Evolutionary conservation across 345 rosid species (phyloP), one percentile per base, ranked within the genome.

Genomic region (Pseudoturritis turrita): DNA sequence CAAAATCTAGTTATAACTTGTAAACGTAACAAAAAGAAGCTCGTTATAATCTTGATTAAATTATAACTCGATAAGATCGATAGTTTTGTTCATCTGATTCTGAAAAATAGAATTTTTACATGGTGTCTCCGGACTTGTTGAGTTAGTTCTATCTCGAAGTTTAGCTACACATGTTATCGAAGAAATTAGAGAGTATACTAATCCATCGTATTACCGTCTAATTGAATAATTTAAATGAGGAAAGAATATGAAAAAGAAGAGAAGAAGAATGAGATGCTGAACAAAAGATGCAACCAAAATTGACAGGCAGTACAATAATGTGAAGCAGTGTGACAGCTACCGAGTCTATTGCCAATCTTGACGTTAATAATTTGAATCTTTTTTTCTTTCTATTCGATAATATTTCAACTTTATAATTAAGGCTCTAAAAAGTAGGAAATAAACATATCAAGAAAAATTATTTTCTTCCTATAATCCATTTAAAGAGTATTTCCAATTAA

Each of bases 281-380:
- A 62, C 62, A 29, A 41, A 71, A 62, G 23, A 71, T 31, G 36
- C 37, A 41, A 25, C 9, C 43, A 51, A 51, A 62, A 62, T 53
- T 22, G 70, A 72, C 47, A 63, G 71, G 62, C 45, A 72, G 77
- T 63, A 63, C 77, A 72, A 72, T 72, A 63, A 72, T 63, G 47
- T 43, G 47, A 35, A 53, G 15, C 43, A 51, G 47, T 62, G 28
- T 41, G 62, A 72, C 46, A 72, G 62, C 69, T 72, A 45, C 52
- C 35, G 15, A 21, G 5, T 63, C 63, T 28, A 40, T 12, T 71
- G 33, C 52, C 17, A 39, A 6, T 40, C 29, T 39, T 60, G 41
- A 61, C 25, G 49, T 46, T 70, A 46, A 11, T 59, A 3, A 36
- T 35, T 35, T 47, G 28, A 46, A 22, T 52, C 4, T 68, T 5